Evolutionary conservation across 441 rosid species (phyloP), one percentile per base, ranked within the genome.

Genomic region (Melianthus villosus): DNA sequence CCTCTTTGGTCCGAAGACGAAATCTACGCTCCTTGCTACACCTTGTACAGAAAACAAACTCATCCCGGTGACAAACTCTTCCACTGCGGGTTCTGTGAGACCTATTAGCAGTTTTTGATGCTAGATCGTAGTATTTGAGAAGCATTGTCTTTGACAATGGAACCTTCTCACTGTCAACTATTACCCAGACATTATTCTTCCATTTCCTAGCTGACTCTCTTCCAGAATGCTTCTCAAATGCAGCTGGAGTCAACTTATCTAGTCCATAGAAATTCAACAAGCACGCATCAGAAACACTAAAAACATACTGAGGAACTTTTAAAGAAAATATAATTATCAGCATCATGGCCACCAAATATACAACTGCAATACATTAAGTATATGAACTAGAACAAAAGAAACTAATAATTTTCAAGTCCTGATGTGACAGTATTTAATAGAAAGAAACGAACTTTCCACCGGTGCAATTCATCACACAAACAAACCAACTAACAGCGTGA

Each of bases 191-290:
- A 71, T 91, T 91, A 63, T 82, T 91, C 70, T 91, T 91, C 99
- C 99, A 91, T 51, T 85, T 91, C 47, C 84, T 71, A 58, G 99
- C 96, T 1, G 94, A 82, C 77, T 85, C 99, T 66, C 99, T 79
- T 27, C 99, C 96, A 48, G 99, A 85, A 65, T 91, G 99, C 79
- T 91, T 91, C 79, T 91, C 99, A 49, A 91, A 91, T 17, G 94
- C 96, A 61, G 95, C 85, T 7, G 99, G 96, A 52, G 91, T 82
- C 62, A 85, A 57, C 77, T 82, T 85, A 40, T 67, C 98, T 91
- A 59, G 28, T 26, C 35, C 63, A 43, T n/a, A n/a, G 40, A 38
- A 44, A 62, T 60, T 43, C 45, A 52, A 22, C 53, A 57, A 6
- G 18, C 33, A 51, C 16, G 38, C n/a, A 59, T 64, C 23, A 53